phyloP scores from a whole-genome alignment of 345 rosid species.

The Sisymbrium irio region DNA sequence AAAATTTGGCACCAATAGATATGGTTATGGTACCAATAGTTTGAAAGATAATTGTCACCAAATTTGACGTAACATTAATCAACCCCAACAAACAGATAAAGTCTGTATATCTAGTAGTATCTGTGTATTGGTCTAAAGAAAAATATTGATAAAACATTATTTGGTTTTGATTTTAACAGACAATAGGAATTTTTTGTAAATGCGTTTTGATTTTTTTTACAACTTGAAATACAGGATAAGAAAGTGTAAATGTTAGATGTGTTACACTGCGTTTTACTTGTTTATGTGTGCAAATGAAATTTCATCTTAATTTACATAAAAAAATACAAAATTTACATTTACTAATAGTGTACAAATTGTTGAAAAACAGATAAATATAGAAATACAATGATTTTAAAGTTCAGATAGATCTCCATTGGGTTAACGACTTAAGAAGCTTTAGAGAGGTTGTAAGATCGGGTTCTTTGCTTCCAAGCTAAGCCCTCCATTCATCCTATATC shows the following conservation, averaged over 20 bases:
- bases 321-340: not conserved
- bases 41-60: conserved; percentile 19
- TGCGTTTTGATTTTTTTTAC: too few relatives aligned
- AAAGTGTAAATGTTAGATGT: not conserved
- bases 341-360: not conserved
- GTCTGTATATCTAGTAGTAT: not conserved
- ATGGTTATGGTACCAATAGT: conserved; percentile 1
- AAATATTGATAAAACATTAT: not conserved
- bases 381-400: not conserved
- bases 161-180: not conserved
- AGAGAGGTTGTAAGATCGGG: not conserved
- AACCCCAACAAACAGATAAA: not conserved
- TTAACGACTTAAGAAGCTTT: not conserved
- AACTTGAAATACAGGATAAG: not conserved
- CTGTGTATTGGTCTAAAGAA: not conserved
- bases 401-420: not conserved
- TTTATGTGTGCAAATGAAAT: not conserved
- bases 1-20: not conserved
- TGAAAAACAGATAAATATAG: not conserved
- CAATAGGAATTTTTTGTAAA: not conserved
- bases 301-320: too few relatives aligned
- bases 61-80: conserved; percentile 15
- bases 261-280: not conserved
- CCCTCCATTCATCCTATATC: not conserved
- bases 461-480: conserved; percentile 25